phyloP scores from a whole-genome alignment of 345 rosid species.

The Cochlearia excelsa region DNA sequence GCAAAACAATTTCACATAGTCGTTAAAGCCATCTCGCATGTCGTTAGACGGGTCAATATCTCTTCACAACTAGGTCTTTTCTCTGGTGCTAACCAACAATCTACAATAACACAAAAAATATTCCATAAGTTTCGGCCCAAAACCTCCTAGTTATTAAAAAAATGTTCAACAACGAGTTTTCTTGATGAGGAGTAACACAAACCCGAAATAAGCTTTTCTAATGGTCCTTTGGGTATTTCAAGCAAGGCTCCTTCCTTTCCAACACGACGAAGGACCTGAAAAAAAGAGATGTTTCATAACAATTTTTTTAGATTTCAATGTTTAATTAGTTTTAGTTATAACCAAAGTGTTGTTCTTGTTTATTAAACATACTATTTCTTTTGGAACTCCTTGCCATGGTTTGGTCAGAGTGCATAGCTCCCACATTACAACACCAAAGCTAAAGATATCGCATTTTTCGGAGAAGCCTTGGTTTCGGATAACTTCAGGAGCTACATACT shows the following conservation, averaged over 20 bases:
- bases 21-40: constrained; percentile 57
- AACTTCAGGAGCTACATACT: constrained; percentile 96
- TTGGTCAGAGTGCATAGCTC: constrained; percentile 75
- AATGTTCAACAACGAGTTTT: background rate
- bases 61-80: constrained; percentile 74
- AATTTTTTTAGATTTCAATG: constrained; percentile 1
- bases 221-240: constrained; percentile 75
- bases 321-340: background rate
- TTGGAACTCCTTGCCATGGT: constrained; percentile 88
- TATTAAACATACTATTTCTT: constrained; percentile 48
- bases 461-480: constrained; percentile 68
- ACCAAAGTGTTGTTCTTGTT: constrained; percentile 15
- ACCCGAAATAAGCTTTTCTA: constrained; percentile 80
- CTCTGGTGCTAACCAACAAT: constrained; percentile 83
- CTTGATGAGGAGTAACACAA: constrained; percentile 1
- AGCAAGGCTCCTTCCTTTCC: constrained; percentile 68
- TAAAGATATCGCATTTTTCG: constrained; percentile 88
- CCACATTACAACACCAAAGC: constrained; percentile 96
- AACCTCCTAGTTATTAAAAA: background rate
- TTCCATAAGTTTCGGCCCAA: constrained; percentile 3
- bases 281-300: background rate
- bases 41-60: constrained; percentile 57
- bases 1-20: background rate
- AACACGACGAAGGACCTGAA: constrained; percentile 70
- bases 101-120: constrained; percentile 36